Evolutionary conservation across 1,139 yeast species (phyloP).

Genomic region (Candida sp.): DNA sequence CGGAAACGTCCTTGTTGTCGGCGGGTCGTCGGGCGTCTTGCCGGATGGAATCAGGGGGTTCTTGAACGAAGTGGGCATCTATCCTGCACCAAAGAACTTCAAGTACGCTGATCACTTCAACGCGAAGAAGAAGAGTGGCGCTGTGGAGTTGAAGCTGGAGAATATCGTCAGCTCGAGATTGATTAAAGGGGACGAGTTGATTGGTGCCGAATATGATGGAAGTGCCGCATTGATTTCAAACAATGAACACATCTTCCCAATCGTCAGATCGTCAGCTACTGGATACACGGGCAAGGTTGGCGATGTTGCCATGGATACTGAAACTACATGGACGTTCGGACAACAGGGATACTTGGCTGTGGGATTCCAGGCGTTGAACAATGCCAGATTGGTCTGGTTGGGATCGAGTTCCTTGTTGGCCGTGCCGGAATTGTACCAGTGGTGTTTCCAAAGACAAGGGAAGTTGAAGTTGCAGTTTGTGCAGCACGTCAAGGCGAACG

Average conservation of each 20-base stretch:
- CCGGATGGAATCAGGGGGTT: slow-evolving; percentile 74
- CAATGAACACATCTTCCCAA: slow-evolving; percentile 70
- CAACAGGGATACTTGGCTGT: slow-evolving; percentile 77
- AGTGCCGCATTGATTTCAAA: slow-evolving; percentile 45
- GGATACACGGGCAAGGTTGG: slow-evolving; percentile 55
- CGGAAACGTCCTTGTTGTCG: slow-evolving; percentile 77
- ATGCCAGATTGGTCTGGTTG: slow-evolving; percentile 82
- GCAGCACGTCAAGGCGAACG: slow-evolving; percentile 54
- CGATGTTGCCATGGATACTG: slow-evolving; percentile 39
- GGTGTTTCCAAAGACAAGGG: slow-evolving; percentile 78
- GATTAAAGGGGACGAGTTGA: slow-evolving; percentile 18
- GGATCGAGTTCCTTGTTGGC: slow-evolving; percentile 67
- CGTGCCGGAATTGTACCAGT: slow-evolving; percentile 56
- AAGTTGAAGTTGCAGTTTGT: slow-evolving; percentile 63
- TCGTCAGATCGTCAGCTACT: slow-evolving; percentile 70
- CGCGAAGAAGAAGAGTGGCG: slow-evolving; percentile 23
- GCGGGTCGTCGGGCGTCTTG: slow-evolving; percentile 39
- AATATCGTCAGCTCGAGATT: slow-evolving; percentile 29
- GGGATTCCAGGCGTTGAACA: slow-evolving; percentile 82
- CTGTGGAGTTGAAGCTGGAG: slow-evolving; percentile 26
- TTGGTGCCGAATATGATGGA: slow-evolving; percentile 33
- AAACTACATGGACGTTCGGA: slow-evolving; percentile 81
- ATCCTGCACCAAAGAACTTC: slow-evolving; percentile 81
- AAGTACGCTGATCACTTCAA: slow-evolving; percentile 69
- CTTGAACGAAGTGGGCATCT: slow-evolving; percentile 81